A percentile compares a stretch with the other conserved stretches of the same genome.
phyloP scores from a whole-genome alignment of 2,329 filamentous ascomycete species.

The Apiospora aurea region DNA sequence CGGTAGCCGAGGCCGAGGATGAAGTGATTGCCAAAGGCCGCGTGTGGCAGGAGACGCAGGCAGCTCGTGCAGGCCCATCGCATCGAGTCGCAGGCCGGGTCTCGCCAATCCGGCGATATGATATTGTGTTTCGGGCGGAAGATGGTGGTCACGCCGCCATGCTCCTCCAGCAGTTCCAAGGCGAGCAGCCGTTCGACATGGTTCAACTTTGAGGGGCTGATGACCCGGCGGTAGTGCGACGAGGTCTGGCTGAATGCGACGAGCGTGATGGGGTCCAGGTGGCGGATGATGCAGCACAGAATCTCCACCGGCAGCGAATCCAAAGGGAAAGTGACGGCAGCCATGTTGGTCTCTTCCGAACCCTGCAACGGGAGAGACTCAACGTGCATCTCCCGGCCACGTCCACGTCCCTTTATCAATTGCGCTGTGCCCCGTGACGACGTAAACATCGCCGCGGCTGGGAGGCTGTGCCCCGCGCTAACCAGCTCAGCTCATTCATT shows the following conservation, averaged over 20 bases:
- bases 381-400: background rate
- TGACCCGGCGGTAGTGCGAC: background rate
- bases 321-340: background rate
- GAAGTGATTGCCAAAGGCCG: background rate
- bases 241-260: slow-evolving; percentile 7
- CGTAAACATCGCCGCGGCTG: background rate
- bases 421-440: background rate
- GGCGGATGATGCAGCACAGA: background rate
- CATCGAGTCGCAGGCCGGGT: background rate
- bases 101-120: background rate
- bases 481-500: background rate
- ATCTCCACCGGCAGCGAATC: slow-evolving; percentile 1
- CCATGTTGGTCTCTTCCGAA: background rate
- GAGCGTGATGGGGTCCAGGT: background rate
- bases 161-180: background rate
- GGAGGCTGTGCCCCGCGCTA: background rate
- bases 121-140: background rate
- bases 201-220: background rate
- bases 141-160: background rate
- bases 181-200: background rate
- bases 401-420: background rate
- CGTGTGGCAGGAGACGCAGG: background rate
- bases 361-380: background rate
- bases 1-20: background rate
- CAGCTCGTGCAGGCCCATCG: slow-evolving; percentile 1